A percentile compares a stretch with the other conserved stretches of the same genome.
Evolutionary conservation across 2,329 filamentous ascomycete genomes (phyloP).

Genomic region (Alternaria sp.): DNA sequence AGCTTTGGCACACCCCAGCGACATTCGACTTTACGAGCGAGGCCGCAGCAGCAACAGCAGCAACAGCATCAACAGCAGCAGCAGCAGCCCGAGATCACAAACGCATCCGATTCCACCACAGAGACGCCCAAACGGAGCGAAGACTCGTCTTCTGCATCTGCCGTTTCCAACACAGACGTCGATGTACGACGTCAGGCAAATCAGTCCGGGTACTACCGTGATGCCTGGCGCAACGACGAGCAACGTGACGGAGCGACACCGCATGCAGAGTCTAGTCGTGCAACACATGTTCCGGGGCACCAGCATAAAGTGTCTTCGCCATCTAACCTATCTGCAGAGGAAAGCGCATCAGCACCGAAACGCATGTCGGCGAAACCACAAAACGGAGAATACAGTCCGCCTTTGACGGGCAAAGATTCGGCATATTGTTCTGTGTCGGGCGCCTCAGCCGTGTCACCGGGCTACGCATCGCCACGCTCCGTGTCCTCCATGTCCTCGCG

Average conservation of each 20-base stretch:
- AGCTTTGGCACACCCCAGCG: slow-evolving; percentile 19
- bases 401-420: slow-evolving; percentile 46
- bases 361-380: slow-evolving; percentile 15
- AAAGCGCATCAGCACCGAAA: slow-evolving; percentile 13
- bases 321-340: slow-evolving; percentile 20
- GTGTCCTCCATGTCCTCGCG: slow-evolving; percentile 39
- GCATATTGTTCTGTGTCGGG: slow-evolving; percentile 49
- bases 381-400: slow-evolving; percentile 37
- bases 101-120: slow-evolving; percentile 26
- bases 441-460: slow-evolving; percentile 40
- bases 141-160: slow-evolving; percentile 18
- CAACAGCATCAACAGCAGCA: background rate
- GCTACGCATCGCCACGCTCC: slow-evolving; percentile 33
- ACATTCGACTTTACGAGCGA: slow-evolving; percentile 20
- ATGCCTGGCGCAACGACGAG: slow-evolving; percentile 29
- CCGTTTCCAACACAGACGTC: slow-evolving; percentile 20
- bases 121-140: slow-evolving; percentile 27
- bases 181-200: slow-evolving; percentile 20
- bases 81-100: slow-evolving; percentile 22
- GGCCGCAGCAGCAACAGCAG: slow-evolving; percentile 15
- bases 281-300: slow-evolving; percentile 20
- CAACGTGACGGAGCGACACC: slow-evolving; percentile 17
- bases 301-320: slow-evolving; percentile 14
- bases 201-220: slow-evolving; percentile 30
- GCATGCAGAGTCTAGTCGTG: slow-evolving; percentile 20